Percentiles rank a stretch among this genome's conserved stretches.
Conservation (phyloP, 2,329 filamentous ascomycete species). For the Trichophyton rubrum region DNA sequence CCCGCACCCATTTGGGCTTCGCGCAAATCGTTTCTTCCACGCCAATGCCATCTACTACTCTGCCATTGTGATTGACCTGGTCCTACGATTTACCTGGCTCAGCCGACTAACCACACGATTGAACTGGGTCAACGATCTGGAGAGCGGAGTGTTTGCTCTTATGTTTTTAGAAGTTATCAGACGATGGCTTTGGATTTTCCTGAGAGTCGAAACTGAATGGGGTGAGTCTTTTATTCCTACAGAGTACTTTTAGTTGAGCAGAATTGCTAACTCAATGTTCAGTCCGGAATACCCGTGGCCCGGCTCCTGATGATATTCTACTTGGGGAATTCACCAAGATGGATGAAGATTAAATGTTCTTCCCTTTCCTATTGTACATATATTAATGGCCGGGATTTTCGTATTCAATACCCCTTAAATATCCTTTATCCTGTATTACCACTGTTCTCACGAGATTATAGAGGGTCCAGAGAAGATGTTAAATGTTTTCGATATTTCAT, state of each 20-base stretch:
- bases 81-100: slow-evolving; percentile 81
- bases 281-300: slow-evolving; percentile 45
- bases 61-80: slow-evolving; percentile 64
- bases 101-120: slow-evolving; percentile 74
- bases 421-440: neutral
- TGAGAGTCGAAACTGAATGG: slow-evolving; percentile 91
- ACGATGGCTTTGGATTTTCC: slow-evolving; percentile 94
- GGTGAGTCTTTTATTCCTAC: slow-evolving; percentile 36
- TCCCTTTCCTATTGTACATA: neutral
- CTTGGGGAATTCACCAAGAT: slow-evolving; percentile 60
- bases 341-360: slow-evolving; percentile 42
- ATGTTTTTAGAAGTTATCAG: slow-evolving; percentile 77
- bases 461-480: no score
- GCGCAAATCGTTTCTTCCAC: slow-evolving; percentile 60
- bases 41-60: slow-evolving; percentile 65
- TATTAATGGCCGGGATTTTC: neutral
- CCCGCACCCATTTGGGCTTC: slow-evolving; percentile 59
- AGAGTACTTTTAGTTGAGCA: neutral
- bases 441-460: neutral
- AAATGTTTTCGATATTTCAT: no score
- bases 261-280: slow-evolving; percentile 7
- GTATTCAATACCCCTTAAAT: neutral
- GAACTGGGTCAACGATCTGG: slow-evolving; percentile 72
- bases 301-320: slow-evolving; percentile 55
- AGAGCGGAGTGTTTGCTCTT: slow-evolving; percentile 77